phyloP scores from a whole-genome alignment of 164 flowering plant genomes.

The Liquidambar formosana region DNA sequence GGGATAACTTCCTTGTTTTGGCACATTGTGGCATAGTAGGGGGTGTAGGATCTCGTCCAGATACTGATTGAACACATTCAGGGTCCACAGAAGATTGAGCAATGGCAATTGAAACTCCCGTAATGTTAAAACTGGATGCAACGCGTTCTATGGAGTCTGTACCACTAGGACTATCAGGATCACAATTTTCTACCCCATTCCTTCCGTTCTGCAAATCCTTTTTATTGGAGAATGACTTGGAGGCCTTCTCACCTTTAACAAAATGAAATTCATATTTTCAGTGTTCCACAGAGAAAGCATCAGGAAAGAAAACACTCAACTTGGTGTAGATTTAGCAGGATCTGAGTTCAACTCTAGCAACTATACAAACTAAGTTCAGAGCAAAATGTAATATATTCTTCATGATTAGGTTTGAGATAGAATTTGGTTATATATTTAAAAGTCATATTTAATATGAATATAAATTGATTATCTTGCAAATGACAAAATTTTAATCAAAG shows the following conservation, averaged over 20 bases:
- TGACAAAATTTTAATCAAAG: no score
- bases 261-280: slow-evolving; percentile 27
- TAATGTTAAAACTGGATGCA: slow-evolving; percentile 49
- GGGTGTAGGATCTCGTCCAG: slow-evolving; percentile 55
- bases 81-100: slow-evolving; percentile 58
- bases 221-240: slow-evolving; percentile 28
- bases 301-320: not conserved
- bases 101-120: slow-evolving; percentile 53
- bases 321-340: not conserved
- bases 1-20: slow-evolving; percentile 71
- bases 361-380: not conserved
- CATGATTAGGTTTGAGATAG: not conserved
- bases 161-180: slow-evolving; percentile 23
- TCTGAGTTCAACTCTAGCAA: not conserved
- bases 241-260: slow-evolving; percentile 38
- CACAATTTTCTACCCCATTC: slow-evolving; percentile 28
- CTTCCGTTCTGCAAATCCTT: slow-evolving; percentile 37
- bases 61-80: slow-evolving; percentile 55
- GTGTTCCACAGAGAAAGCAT: not conserved
- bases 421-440: not conserved
- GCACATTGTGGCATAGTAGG: slow-evolving; percentile 53
- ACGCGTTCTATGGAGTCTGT: slow-evolving; percentile 45
- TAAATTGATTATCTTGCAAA: no score
- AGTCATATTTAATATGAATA: not conserved
- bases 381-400: not conserved